A percentile compares a stretch with the other conserved stretches of the same genome.
Conservation (phyloP, 768 basidiomycete genomes). For the Mycena chlorophos region DNA sequence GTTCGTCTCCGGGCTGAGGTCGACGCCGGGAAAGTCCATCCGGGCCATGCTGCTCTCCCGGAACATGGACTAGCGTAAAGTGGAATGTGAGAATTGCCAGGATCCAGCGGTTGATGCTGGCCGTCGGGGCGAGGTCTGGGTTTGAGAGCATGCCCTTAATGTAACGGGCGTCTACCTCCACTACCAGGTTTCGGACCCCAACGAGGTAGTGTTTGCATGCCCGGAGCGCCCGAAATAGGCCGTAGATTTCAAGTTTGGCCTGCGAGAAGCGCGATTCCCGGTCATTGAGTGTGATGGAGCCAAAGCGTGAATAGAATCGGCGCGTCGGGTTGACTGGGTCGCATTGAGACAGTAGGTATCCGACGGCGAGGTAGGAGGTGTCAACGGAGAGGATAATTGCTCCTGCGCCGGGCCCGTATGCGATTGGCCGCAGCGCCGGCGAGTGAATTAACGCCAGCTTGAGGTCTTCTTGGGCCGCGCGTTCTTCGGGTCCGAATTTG, state of each 20-base stretch:
- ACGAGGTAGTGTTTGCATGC: slow-evolving; percentile 24
- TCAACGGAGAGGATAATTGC: slow-evolving; percentile 39
- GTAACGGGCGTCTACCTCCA: slow-evolving; percentile 40
- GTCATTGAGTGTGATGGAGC: slow-evolving; percentile 38
- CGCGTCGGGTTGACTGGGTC: neutral
- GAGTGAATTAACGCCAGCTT: slow-evolving; percentile 25
- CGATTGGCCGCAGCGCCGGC: slow-evolving; percentile 34
- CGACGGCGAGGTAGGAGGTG: slow-evolving; percentile 21
- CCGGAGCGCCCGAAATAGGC: slow-evolving; percentile 27
- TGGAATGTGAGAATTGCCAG: slow-evolving; percentile 9
- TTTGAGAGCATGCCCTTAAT: slow-evolving; percentile 36
- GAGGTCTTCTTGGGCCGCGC: slow-evolving; percentile 21
- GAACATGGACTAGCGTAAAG: slow-evolving; percentile 29
- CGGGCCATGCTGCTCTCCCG: slow-evolving; percentile 21
- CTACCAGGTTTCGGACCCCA: slow-evolving; percentile 17
- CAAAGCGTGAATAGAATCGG: slow-evolving; percentile 29
- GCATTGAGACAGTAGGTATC: neutral
- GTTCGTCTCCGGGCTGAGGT: slow-evolving; percentile 17
- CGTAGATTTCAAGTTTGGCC: slow-evolving; percentile 37
- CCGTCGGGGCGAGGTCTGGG: slow-evolving; percentile 23
- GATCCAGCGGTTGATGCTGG: neutral
- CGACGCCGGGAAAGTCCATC: slow-evolving; percentile 31
- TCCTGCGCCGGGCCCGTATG: slow-evolving; percentile 28
- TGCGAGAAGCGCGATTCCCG: slow-evolving; percentile 30
- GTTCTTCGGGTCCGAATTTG: slow-evolving; percentile 29